Evolutionary conservation across 2,329 filamentous ascomycete species (phyloP).

Genomic region (Clonostachys rhizophaga): DNA sequence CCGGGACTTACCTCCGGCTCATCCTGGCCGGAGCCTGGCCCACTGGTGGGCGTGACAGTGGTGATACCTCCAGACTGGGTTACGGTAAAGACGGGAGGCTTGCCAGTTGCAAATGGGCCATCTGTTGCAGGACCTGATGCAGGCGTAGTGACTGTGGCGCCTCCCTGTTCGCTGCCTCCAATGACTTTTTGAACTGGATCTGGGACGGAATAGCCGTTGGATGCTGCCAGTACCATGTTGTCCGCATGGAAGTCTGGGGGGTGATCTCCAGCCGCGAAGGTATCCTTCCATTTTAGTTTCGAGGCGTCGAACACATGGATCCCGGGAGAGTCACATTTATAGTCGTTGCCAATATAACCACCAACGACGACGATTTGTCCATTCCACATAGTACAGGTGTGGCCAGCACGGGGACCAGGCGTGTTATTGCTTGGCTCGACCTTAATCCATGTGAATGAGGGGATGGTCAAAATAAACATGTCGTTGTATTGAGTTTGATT

Average conservation of each 20-base stretch:
- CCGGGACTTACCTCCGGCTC: constrained; percentile 13
- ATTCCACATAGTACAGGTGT: constrained; percentile 53
- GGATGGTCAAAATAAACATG: constrained; percentile 57
- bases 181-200: constrained; percentile 41
- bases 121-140: constrained; percentile 48
- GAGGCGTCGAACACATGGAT: constrained; percentile 72
- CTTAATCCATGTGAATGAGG: constrained; percentile 60
- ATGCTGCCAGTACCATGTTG: constrained; percentile 34
- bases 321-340: constrained; percentile 44
- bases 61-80: constrained; percentile 44
- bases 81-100: constrained; percentile 64
- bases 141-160: constrained; percentile 47
- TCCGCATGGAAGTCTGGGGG: constrained; percentile 48
- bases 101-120: constrained; percentile 68
- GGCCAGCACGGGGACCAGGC: constrained; percentile 31
- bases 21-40: constrained; percentile 12
- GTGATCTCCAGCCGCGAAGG: constrained; percentile 58
- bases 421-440: constrained; percentile 53
- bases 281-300: constrained; percentile 48
- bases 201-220: constrained; percentile 50
- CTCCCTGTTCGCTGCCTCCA: constrained; percentile 44
- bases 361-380: constrained; percentile 62
- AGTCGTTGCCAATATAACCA: constrained; percentile 45
- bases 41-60: constrained; percentile 26
- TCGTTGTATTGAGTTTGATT: constrained; percentile 58